Percentiles rank a stretch among this genome's conserved stretches.
Conservation (phyloP, 345 rosid species). For the Iberis pinnata region DNA sequence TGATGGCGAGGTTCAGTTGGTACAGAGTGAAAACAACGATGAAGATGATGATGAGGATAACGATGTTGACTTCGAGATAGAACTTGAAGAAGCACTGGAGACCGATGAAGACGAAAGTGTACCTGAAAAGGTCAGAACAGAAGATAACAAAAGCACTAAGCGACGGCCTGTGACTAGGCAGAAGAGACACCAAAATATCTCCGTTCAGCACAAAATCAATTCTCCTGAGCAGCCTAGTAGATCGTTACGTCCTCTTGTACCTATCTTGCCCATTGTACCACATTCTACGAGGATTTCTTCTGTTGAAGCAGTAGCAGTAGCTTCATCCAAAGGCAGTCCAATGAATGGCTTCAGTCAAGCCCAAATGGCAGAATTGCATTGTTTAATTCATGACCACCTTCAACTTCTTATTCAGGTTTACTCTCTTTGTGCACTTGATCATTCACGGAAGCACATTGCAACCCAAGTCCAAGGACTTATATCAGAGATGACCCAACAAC, state of each 20-base stretch:
- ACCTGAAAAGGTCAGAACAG: slow-evolving; percentile 32
- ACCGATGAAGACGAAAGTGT: slow-evolving; percentile 63
- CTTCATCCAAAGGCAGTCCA: slow-evolving; percentile 28
- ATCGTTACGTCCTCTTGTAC: slow-evolving; percentile 70
- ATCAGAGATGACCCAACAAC: slow-evolving; percentile 56
- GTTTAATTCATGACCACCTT: slow-evolving; percentile 72
- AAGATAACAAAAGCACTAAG: slow-evolving; percentile 30
- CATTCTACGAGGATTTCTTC: slow-evolving; percentile 28
- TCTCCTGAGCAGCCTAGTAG: slow-evolving; percentile 56
- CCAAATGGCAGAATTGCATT: slow-evolving; percentile 72
- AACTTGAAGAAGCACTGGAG: slow-evolving; percentile 86
- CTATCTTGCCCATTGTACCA: slow-evolving; percentile 42
- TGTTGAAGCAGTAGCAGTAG: slow-evolving; percentile 33
- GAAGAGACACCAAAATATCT: slow-evolving; percentile 52
- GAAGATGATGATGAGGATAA: slow-evolving; percentile 86
- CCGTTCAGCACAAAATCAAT: slow-evolving; percentile 39
- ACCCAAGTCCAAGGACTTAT: slow-evolving; percentile 63
- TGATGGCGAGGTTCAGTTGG: slow-evolving; percentile 40
- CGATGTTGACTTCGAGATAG: slow-evolving; percentile 88
- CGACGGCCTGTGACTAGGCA: slow-evolving; percentile 77
- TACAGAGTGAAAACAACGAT: slow-evolving; percentile 33
- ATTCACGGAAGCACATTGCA: slow-evolving; percentile 59
- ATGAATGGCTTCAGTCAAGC: slow-evolving; percentile 53
- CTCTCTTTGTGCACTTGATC: slow-evolving; percentile 72
- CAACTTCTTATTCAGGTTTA: slow-evolving; percentile 86